Base-by-base conservation (phyloP, 23 red algal genomes). In the Cyanidioschyzon merolae region DNA sequence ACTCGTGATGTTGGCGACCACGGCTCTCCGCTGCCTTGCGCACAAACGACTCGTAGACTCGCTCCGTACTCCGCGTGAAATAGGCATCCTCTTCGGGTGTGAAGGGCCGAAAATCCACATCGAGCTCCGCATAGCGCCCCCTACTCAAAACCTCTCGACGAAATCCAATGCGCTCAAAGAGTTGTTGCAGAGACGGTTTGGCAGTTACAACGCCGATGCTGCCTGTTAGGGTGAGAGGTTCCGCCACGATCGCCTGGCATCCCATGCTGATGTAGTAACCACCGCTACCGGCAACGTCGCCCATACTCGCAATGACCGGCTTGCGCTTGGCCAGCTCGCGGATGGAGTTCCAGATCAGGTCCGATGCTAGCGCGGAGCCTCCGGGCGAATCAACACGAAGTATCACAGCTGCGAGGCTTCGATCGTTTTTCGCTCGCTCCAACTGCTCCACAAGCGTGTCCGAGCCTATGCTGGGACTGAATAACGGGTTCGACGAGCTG, bases 181-280 rank as follows among this genome's bases (percentile, higher is more conserved):
- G 67, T 34, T 91, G 67, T 74, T 84, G 67, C 1, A 97, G 84
- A 51, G 88, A 89, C 21, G 82, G 86, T 68, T 97, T 97, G 25
- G 84, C 87, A 7, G 88, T 90, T 38, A 97, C 88, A 1, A 97
- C 93, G 37, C 93, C 93, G 68, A 97, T 90, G 18, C 83, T 88
- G 41, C 93, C 93, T 29, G 93, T 97, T 68, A 97, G 75, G 18
- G 93, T 88, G 34, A 83, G 39, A 24, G 82, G 76, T 39, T 97
- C 93, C 27, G 85, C 80, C 25, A 90, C 77, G 80, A 97, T 97
- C 24, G 80, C 78, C 30, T 91, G 80, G 40, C 93, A 87, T 25
- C 83, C 93, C 93, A 97, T 97, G 50, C 84, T 78, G 35, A 97
- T 41, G 79, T 91, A 97, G 74, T 97, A 97, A 1, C 93, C 93